These are phyloP conservation scores for Collybia sordida DNA, from an alignment of 768 basidiomycete genomes.

Conservation along the genomic window DNA sequence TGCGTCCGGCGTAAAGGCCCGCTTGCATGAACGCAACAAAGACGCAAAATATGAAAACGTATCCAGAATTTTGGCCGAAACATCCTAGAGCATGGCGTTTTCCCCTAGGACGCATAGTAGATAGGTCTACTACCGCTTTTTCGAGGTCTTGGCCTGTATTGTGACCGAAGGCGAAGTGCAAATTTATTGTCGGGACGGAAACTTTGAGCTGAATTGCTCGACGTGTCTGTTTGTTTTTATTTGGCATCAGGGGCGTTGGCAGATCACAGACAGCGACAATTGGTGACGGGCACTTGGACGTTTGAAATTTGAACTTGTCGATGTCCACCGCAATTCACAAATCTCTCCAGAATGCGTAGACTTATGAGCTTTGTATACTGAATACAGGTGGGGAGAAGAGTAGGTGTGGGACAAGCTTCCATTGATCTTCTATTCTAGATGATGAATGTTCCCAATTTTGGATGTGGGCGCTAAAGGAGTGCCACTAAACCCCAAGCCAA, in stretches of 20 bases:
- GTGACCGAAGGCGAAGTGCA: background rate
- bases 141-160: background rate
- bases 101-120: slow-evolving; percentile 11
- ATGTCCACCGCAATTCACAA: too few species aligned
- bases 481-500: too few species aligned
- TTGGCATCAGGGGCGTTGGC: slow-evolving; percentile 1
- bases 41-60: slow-evolving; percentile 40
- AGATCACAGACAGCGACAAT: too few species aligned
- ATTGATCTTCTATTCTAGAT: too few species aligned
- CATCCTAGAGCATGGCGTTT: background rate
- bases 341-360: too few species aligned
- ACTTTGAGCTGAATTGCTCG: background rate
- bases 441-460: too few species aligned
- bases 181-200: background rate
- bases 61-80: slow-evolving; percentile 25
- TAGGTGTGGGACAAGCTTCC: too few species aligned
- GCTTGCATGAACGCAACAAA: slow-evolving; percentile 50
- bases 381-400: too few species aligned
- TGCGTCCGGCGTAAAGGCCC: slow-evolving; percentile 42
- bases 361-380: too few species aligned
- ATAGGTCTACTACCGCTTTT: background rate
- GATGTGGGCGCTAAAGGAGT: too few species aligned
- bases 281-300: too few species aligned
- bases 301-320: too few species aligned
- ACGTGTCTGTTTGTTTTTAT: slow-evolving; percentile 4